A percentile compares a stretch with the other conserved stretches of the same genome.
These are phyloP conservation scores for Whalleya microplaca DNA, from an alignment of 2,329 filamentous ascomycete genomes.

Conservation along the genomic window DNA sequence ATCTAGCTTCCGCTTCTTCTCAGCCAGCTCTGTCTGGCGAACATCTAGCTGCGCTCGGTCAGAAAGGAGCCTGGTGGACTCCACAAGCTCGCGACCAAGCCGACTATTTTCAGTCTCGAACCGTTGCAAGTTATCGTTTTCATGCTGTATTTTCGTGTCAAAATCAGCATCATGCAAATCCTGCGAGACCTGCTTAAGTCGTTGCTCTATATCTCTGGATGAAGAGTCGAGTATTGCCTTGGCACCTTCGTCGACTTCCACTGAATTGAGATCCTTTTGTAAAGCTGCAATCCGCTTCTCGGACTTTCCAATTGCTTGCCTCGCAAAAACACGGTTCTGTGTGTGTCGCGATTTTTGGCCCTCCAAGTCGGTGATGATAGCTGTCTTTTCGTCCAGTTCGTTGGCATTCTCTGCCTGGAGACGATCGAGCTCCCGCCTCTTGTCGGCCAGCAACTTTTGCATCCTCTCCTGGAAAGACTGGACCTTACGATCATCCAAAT, in stretches of 20 bases:
- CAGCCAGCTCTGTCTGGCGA: conserved; percentile 77
- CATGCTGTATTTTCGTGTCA: conserved; percentile 70
- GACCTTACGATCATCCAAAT: conserved; percentile 74
- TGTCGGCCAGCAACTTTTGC: conserved; percentile 74
- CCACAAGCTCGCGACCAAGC: conserved; percentile 78
- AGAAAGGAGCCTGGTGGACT: conserved; percentile 78
- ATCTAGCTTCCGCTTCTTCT: conserved; percentile 73
- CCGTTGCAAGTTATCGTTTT: conserved; percentile 66
- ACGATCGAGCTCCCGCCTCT: conserved; percentile 76
- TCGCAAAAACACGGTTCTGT: conserved; percentile 75
- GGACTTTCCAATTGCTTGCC: conserved; percentile 72
- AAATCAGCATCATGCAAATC: conserved; percentile 67
- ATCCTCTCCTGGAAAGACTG: conserved; percentile 78
- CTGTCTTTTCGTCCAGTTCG: conserved; percentile 76
- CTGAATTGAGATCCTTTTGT: conserved; percentile 70
- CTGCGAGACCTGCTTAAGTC: conserved; percentile 64
- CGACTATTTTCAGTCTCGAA: conserved; percentile 74
- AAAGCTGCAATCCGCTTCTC: conserved; percentile 70
- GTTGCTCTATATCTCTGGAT: conserved; percentile 68
- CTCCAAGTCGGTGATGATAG: conserved; percentile 72
- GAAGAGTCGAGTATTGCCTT: conserved; percentile 77
- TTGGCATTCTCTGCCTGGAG: conserved; percentile 72
- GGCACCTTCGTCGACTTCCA: conserved; percentile 83
- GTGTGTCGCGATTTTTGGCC: conserved; percentile 72
- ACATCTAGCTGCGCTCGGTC: conserved; percentile 85